These are phyloP conservation scores for Rhodamnia rubescens DNA, from an alignment of 345 rosid species.

Conservation along the genomic window DNA sequence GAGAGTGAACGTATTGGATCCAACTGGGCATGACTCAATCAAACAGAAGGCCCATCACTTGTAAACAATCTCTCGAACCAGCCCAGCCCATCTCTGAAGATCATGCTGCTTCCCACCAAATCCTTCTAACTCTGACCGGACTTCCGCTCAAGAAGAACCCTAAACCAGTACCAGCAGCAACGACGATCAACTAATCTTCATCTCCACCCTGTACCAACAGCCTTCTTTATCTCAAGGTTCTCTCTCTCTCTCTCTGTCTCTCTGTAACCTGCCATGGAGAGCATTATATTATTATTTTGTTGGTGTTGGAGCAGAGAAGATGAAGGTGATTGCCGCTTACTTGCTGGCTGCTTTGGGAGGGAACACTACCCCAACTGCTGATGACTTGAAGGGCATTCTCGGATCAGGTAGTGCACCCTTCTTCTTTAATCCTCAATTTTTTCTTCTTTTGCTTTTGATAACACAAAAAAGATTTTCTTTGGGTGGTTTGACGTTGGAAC, in stretches of 20 bases:
- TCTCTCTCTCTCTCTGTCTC: background rate
- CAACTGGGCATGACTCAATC: background rate
- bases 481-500: background rate
- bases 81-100: background rate
- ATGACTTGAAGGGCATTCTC: conserved; percentile 34
- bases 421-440: background rate
- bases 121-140: background rate
- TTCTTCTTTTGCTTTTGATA: background rate
- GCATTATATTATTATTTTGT: background rate
- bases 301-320: conserved; percentile 2
- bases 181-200: background rate
- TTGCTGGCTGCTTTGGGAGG: conserved; percentile 52
- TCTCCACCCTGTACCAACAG: background rate
- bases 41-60: background rate
- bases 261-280: background rate
- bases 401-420: conserved; percentile 14
- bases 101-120: background rate
- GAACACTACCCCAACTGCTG: conserved; percentile 31
- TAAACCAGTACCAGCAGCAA: background rate
- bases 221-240: background rate
- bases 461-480: background rate
- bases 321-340: conserved; percentile 54
- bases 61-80: background rate
- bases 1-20: background rate
- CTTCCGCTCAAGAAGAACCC: background rate